A percentile compares a stretch with the other conserved stretches of the same genome.
phyloP scores from a whole-genome alignment of 2,329 filamentous ascomycete genomes.

The Lecanoromycetidae sp. region DNA sequence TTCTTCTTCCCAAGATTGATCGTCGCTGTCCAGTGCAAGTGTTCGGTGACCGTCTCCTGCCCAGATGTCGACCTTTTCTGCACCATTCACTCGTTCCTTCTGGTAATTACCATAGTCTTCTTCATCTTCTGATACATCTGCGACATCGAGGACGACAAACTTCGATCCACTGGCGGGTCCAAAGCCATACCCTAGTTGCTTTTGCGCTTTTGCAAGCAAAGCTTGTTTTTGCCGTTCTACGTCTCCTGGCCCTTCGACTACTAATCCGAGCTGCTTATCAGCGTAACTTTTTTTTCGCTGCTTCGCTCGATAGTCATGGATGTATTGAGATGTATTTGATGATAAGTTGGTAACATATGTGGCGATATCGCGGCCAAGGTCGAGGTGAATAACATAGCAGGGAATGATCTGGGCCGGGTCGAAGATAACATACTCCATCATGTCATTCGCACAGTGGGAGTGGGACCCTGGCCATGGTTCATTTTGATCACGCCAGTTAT shows the following conservation, averaged over 20 bases:
- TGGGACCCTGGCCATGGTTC: neutral
- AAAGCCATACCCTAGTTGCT: neutral
- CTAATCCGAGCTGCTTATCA: neutral
- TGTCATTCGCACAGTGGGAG: neutral
- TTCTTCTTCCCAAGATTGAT: neutral
- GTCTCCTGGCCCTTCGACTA: neutral
- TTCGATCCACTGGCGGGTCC: neutral
- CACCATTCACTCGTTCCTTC: neutral
- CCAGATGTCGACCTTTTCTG: too few relatives aligned
- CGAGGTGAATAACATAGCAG: neutral
- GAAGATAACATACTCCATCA: constrained; percentile 3
- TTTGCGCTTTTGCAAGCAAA: neutral
- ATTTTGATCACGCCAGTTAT: neutral
- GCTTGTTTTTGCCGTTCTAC: neutral
- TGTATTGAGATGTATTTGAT: neutral
- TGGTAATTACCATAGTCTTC: neutral
- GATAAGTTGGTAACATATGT: neutral
- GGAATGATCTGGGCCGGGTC: neutral
- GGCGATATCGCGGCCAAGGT: neutral
- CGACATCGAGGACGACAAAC: neutral
- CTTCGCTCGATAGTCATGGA: neutral
- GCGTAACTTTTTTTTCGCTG: neutral
- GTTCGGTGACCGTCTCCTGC: neutral
- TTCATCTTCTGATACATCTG: neutral
- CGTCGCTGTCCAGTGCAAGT: neutral